Evolutionary conservation across 495 filamentous ascomycete genomes (phyloP), one percentile per base, ranked within the genome.

Genomic region (Neurospora sp.): DNA sequence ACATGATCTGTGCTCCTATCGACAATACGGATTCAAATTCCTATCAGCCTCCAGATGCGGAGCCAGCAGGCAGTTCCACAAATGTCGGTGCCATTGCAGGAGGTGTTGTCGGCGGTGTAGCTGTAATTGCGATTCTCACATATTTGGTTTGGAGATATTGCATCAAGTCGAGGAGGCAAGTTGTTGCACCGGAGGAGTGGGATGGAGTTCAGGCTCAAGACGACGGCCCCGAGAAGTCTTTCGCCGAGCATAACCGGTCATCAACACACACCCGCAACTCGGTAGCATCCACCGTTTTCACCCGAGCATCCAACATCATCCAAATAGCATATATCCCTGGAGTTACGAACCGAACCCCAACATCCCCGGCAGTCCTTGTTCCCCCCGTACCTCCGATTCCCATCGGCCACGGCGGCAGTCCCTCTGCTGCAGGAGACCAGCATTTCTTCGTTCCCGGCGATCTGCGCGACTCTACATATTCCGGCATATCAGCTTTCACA

Each of bases 271-370:
- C 95, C 5, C 91, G 93, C 70, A 87, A 90, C 74, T 98, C 94
- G 44, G 93, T 98, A 77, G 96, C 96, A 17, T 97, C 94, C 10
- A 98, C 95, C 69, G 93, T 98, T 70, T 89, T 97, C 71, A 98
- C 96, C 7, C 91, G 96, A 68, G 96, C 96, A 61, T 98, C 95
- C 73, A 98, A 99, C 83, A 93, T 99, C 79, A 99, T 99, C 74
- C 96, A 98, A 82, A 99, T 99, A 80, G 96, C 96, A 61, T 99
- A 98, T 81, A 98, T 99, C 75, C 96, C 96, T 69, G 96, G 96
- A 65, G 94, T 98, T 78, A 98, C 94, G 71, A 98, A 98, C 82
- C 88, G 96, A 68, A 94, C 94, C 4, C 89, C 91, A 2, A 88
- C 92, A 39, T 94, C 92, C 1, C 93, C 94, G 9, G 90, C 90